Conservation (phyloP, 2,329 filamentous ascomycete species). For the Ceratocystiopsis brevicomis region DNA sequence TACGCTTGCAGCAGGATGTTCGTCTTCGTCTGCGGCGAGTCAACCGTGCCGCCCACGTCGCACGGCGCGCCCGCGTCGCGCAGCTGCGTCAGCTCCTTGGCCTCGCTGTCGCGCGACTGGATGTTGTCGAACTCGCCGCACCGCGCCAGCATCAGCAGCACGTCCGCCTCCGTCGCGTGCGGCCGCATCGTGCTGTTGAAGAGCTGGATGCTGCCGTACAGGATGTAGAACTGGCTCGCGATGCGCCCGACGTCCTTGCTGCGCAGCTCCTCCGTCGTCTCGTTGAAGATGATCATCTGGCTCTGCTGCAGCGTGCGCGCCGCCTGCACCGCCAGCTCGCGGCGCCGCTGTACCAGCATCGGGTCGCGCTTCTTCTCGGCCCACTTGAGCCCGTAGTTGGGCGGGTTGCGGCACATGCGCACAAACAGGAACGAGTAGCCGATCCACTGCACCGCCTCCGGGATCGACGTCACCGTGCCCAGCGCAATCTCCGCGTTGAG, state of each 20-base stretch:
- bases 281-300: constrained; percentile 99
- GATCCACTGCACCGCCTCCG: constrained; percentile 90
- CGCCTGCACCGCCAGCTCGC: constrained; percentile 74
- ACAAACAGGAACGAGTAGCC: constrained; percentile 97
- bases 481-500: constrained; percentile 87
- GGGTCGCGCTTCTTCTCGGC: constrained; percentile 77
- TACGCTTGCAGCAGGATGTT: constrained; percentile 90
- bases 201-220: constrained; percentile 82
- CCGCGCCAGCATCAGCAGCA: constrained; percentile 91
- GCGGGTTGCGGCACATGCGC: constrained; percentile 80
- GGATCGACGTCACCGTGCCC: constrained; percentile 85
- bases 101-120: constrained; percentile 76
- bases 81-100: constrained; percentile 64
- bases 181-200: constrained; percentile 93
- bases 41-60: constrained; percentile 53
- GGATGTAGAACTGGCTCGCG: constrained; percentile 90
- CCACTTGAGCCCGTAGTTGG: constrained; percentile 91
- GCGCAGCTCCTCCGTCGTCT: constrained; percentile 75
- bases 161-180: constrained; percentile 71
- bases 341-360: constrained; percentile 64
- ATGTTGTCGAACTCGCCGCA: constrained; percentile 97
- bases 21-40: constrained; percentile 70
- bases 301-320: constrained; percentile 73
- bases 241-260: constrained; percentile 93
- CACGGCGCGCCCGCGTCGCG: constrained; percentile 56